Evolutionary conservation across 495 filamentous ascomycete genomes (phyloP).

Genomic region (Xylaria bambusicola): DNA sequence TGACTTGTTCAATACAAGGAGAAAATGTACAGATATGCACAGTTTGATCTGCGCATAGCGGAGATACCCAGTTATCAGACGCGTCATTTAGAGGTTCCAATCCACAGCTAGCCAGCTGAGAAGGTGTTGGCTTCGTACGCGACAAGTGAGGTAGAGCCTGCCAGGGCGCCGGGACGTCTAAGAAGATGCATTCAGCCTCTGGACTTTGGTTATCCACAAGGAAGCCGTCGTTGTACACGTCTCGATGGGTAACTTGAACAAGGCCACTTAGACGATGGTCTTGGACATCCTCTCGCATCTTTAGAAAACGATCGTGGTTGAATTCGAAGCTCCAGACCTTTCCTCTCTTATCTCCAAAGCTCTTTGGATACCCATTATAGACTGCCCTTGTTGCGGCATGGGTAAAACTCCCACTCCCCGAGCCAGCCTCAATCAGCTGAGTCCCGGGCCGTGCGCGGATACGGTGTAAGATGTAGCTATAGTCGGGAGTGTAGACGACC

Average conservation of each 20-base stretch:
- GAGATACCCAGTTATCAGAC: conserved; percentile 52
- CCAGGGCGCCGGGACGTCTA: conserved; percentile 94
- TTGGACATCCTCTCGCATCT: conserved; percentile 70
- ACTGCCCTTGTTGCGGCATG: conserved; percentile 87
- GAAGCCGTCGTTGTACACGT: conserved; percentile 91
- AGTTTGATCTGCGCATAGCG: conserved; percentile 67
- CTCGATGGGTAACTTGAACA: conserved; percentile 83
- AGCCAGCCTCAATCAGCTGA: conserved; percentile 86
- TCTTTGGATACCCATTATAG: conserved; percentile 73
- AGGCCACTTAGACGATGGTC: conserved; percentile 72
- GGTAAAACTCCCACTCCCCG: conserved; percentile 93
- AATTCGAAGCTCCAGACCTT: conserved; percentile 94
- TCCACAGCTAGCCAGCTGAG: conserved; percentile 17
- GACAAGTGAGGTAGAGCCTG: conserved; percentile 83
- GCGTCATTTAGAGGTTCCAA: conserved; percentile 18
- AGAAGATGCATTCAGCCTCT: conserved; percentile 78
- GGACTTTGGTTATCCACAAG: conserved; percentile 59
- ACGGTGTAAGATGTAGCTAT: conserved; percentile 90
- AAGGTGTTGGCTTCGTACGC: conserved; percentile 50
- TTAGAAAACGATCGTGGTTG: conserved; percentile 73
- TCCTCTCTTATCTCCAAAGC: conserved; percentile 52
- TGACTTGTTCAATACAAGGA: conserved; percentile 94
- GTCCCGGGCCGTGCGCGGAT: conserved; percentile 79
- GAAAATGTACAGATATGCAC: conserved; percentile 89
- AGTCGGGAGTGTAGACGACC: conserved; percentile 97